A percentile compares a stretch with the other conserved stretches of the same genome.
phyloP scores from a whole-genome alignment of 2,329 filamentous ascomycete species.

The Endoconidiophora polonica region DNA sequence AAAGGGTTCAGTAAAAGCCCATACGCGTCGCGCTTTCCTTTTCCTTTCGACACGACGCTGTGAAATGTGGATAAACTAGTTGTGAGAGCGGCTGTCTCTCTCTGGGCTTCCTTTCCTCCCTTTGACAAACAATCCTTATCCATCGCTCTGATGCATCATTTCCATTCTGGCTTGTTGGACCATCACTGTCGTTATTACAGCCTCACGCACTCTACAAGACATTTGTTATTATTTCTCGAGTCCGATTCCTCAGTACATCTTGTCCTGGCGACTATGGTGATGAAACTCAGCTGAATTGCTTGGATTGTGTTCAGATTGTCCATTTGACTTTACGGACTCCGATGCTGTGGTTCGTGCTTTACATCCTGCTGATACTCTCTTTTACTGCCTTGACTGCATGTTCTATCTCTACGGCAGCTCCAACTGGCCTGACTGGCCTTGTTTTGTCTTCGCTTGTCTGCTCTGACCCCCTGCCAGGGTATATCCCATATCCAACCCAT shows the following conservation, averaged over 20 bases:
- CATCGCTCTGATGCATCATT: not conserved
- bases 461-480: constrained; percentile 7
- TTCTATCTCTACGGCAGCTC: not conserved
- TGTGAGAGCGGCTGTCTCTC: no score
- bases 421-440: not conserved
- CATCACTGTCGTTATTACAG: not conserved
- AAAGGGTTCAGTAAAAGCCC: not conserved
- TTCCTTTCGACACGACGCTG: not conserved
- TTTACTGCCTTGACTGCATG: constrained; percentile 12
- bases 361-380: constrained; percentile 15
- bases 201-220: not conserved
- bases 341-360: constrained; percentile 13
- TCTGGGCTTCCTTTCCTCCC: no score
- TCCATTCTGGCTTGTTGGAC: not conserved
- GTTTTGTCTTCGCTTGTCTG: not conserved
- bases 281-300: not conserved
- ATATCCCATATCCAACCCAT: constrained; percentile 9
- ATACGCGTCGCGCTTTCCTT: not conserved
- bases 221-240: not conserved
- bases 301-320: not conserved
- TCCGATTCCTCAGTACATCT: not conserved
- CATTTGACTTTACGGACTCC: constrained; percentile 1
- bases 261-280: not conserved
- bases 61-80: no score
- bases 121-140: no score